phyloP scores from a whole-genome alignment of 2,329 filamentous ascomycete species.

The Epichloe aotearoae region DNA sequence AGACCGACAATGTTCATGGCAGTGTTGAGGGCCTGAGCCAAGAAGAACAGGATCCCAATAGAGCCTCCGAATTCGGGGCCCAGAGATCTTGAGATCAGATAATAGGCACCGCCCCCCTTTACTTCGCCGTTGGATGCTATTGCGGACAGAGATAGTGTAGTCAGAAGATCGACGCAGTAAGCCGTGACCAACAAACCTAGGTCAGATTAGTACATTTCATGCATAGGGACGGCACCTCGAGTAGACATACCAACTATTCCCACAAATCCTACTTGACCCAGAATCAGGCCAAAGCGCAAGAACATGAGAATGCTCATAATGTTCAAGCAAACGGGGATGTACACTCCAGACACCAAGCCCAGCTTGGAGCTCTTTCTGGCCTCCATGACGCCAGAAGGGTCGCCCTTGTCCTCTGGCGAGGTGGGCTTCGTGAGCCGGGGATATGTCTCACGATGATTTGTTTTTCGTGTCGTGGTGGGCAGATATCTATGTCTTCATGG shows the following conservation, averaged over 20 bases:
- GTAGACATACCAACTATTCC: slow-evolving; percentile 58
- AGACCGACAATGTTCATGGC: slow-evolving; percentile 79
- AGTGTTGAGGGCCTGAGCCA: slow-evolving; percentile 81
- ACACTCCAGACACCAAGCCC: slow-evolving; percentile 66
- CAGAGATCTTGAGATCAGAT: slow-evolving; percentile 72
- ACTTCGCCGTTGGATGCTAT: slow-evolving; percentile 87
- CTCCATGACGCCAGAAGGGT: slow-evolving; percentile 18
- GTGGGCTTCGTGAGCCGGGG: slow-evolving; percentile 5
- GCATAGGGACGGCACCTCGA: neutral
- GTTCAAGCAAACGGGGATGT: slow-evolving; percentile 79
- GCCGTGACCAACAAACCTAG: slow-evolving; percentile 58
- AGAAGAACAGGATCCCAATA: slow-evolving; percentile 77
- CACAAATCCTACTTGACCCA: slow-evolving; percentile 66
- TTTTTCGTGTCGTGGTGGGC: too few relatives aligned
- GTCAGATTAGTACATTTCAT: slow-evolving; percentile 1
- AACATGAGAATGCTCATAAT: slow-evolving; percentile 90
- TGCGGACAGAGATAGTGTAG: slow-evolving; percentile 73
- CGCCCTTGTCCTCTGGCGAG: slow-evolving; percentile 7
- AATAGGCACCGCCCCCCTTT: slow-evolving; percentile 81
- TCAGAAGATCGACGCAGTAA: slow-evolving; percentile 75
- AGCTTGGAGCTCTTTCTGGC: slow-evolving; percentile 45
- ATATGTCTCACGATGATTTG: neutral
- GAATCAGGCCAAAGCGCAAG: slow-evolving; percentile 71
- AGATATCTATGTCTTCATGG: neutral
- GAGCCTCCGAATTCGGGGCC: slow-evolving; percentile 83